These are phyloP conservation scores for Scheffersomyces insectosa DNA, from an alignment of 1,139 yeast species.

Conservation along the genomic window DNA sequence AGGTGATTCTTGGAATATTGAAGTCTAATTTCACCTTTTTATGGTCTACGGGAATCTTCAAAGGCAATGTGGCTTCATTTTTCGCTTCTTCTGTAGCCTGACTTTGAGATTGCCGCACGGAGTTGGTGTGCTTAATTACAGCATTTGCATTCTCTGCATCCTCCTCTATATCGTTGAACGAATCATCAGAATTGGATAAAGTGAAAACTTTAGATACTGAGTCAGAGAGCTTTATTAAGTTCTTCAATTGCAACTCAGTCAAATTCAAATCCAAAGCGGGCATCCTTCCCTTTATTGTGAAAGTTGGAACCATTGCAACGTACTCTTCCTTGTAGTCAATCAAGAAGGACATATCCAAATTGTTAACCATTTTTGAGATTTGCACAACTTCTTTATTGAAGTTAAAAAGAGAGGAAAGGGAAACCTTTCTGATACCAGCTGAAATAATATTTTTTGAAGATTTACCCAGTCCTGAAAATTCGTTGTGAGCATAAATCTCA, in stretches of 20 bases:
- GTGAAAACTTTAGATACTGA: conserved; percentile 60
- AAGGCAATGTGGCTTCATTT: background rate
- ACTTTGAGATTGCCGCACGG: conserved; percentile 4
- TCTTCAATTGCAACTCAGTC: conserved; percentile 76
- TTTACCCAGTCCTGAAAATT: conserved; percentile 36
- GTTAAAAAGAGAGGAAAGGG: conserved; percentile 60
- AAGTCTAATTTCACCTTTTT: conserved; percentile 52
- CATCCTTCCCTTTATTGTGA: conserved; percentile 58
- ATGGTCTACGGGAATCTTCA: conserved; percentile 26
- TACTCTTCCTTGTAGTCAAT: conserved; percentile 54
- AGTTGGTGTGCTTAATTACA: conserved; percentile 33
- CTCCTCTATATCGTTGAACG: conserved; percentile 55
- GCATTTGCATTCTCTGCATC: conserved; percentile 63
- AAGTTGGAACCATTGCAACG: conserved; percentile 46
- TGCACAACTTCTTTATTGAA: conserved; percentile 50
- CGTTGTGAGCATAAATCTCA: conserved; percentile 72
- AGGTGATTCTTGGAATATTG: conserved; percentile 60
- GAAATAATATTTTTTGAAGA: conserved; percentile 49
- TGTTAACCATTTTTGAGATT: conserved; percentile 63
- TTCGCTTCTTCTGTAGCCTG: conserved; percentile 1
- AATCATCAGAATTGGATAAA: conserved; percentile 33
- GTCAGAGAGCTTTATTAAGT: conserved; percentile 55
- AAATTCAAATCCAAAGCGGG: conserved; percentile 67
- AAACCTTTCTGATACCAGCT: conserved; percentile 74
- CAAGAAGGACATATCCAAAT: conserved; percentile 64